A percentile compares a stretch with the other conserved stretches of the same genome.
Conservation (phyloP, 2,329 filamentous ascomycete genomes). For the Fusarium clavum region DNA sequence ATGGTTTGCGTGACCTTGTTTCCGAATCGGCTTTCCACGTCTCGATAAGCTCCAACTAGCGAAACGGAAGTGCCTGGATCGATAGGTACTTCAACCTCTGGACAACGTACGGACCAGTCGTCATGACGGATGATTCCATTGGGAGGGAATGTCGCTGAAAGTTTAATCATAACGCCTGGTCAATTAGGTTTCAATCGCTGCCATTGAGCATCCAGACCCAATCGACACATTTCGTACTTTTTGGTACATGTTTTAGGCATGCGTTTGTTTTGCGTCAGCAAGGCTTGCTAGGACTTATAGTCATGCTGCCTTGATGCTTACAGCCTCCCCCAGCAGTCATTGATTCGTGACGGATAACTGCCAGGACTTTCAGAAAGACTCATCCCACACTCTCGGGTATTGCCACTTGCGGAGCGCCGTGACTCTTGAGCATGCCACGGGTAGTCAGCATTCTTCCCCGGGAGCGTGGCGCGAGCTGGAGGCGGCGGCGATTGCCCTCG, state of each 20-base stretch:
- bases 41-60: constrained; percentile 27
- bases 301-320: constrained; percentile 24
- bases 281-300: constrained; percentile 24
- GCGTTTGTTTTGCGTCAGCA: constrained; percentile 5
- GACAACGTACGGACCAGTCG: constrained; percentile 17
- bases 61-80: constrained; percentile 31
- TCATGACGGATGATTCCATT: constrained; percentile 4
- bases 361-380: constrained; percentile 5
- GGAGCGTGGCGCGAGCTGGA: constrained; percentile 27
- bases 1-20: constrained; percentile 13
- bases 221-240: not conserved
- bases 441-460: constrained; percentile 14
- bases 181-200: not conserved
- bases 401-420: constrained; percentile 19
- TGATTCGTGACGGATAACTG: constrained; percentile 19
- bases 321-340: constrained; percentile 9
- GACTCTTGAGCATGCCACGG: constrained; percentile 16
- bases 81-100: constrained; percentile 32
- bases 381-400: constrained; percentile 21
- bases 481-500: constrained; percentile 31
- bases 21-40: constrained; percentile 26
- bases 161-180: constrained; percentile 13
- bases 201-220: constrained; percentile 1
- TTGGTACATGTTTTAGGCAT: not conserved
- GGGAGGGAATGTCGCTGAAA: constrained; percentile 29